phyloP scores from a whole-genome alignment of 768 basidiomycete species.

The Termitomyces sp. region DNA sequence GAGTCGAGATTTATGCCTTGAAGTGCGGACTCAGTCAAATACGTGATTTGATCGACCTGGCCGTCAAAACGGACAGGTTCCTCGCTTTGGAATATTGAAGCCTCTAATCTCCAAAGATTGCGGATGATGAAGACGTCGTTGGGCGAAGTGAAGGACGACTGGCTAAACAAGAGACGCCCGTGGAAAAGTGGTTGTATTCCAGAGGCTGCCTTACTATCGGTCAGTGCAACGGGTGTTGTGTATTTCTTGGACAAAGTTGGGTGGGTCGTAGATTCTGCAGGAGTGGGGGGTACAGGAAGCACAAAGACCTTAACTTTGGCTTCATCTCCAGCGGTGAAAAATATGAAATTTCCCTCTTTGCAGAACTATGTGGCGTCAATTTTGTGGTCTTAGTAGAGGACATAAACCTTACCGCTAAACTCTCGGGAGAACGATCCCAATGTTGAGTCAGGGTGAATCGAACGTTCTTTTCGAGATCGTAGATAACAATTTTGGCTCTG shows the following conservation, averaged over 20 bases:
- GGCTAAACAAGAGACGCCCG: conserved; percentile 67
- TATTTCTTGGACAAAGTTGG: conserved; percentile 49
- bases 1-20: conserved; percentile 53
- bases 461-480: conserved; percentile 66
- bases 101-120: conserved; percentile 44
- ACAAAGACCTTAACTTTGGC: conserved; percentile 76
- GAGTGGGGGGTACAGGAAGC: conserved; percentile 66
- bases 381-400: background rate
- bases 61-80: conserved; percentile 27
- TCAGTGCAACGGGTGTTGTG: conserved; percentile 56
- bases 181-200: conserved; percentile 60
- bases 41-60: conserved; percentile 58
- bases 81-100: conserved; percentile 33
- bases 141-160: conserved; percentile 74
- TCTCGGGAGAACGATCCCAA: conserved; percentile 82
- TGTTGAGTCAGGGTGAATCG: conserved; percentile 72
- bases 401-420: conserved; percentile 50
- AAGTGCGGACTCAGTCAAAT: conserved; percentile 57
- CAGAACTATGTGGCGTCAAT: conserved; percentile 57
- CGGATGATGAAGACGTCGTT: conserved; percentile 74
- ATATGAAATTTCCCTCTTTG: conserved; percentile 63
- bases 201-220: conserved; percentile 53
- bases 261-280: conserved; percentile 49
- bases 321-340: conserved; percentile 74
- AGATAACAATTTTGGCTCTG: conserved; percentile 77